Evolutionary conservation across 1,139 yeast genomes (phyloP), one percentile per base, ranked within the genome.

Genomic region (Magnusiomyces ingens): DNA sequence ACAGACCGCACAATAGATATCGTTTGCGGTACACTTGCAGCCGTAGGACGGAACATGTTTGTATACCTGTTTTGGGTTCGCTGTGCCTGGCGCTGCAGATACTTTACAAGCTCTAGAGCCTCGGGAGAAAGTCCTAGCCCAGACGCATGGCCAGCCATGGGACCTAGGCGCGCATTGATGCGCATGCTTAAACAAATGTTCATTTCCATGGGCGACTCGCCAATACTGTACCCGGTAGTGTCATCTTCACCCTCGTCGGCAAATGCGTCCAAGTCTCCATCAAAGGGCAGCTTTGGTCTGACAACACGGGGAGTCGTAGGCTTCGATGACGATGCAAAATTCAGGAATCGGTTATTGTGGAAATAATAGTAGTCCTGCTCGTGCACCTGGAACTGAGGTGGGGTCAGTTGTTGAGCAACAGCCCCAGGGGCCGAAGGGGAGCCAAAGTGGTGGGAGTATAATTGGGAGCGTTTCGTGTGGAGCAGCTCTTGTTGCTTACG

Each of bases 401-500:
- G 4, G 32, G 4, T 26, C 32, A 26, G 8, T 26, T 26, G 32
- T n/a, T n/a, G n/a, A n/a, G n/a, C n/a, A 26, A 8, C 8, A 26
- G 32, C 8, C 32, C 32, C 32, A 5, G 32, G 32, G 4, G 8
- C 32, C 8, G 32, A 26, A 8, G 32, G 32, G 4, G 32, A 26
- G 8, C 32, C 32, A 26, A 26, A 26, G 8, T 26, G 32, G 8
- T 26, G 32, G 8, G 32, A 26, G 8, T 26, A 26, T 8, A 26
- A 26, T 8, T 26, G 32, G 32, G 32, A 5, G 4, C 47, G 36
- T 12, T 29, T 44, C 2, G 17, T n/a, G 3, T 29, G 36, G 5
- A 46, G 37, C 8, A 46, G 18, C 41, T 55, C 53, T 52, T 57
- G 52, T 49, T 62, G 65, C 40, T 55, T 54, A n/a, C 60, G 52